Percentiles rank a stretch among this genome's conserved stretches.
These are phyloP conservation scores for Aspergillus fructus DNA, from an alignment of 2,329 filamentous ascomycete genomes.

Conservation along the genomic window DNA sequence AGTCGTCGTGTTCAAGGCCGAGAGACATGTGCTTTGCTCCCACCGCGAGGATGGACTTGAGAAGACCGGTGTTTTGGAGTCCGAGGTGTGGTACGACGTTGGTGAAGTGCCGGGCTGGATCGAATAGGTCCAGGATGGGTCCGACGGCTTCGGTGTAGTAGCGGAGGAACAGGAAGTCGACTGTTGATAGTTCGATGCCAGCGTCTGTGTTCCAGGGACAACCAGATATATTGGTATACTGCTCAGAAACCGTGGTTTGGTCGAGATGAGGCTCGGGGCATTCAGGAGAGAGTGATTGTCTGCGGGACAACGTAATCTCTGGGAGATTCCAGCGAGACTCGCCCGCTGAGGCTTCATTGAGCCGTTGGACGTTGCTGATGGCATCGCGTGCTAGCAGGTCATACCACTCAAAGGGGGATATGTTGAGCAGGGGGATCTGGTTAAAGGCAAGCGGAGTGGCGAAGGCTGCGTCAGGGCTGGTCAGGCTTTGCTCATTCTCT, in stretches of 20 bases:
- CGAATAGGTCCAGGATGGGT: constrained; percentile 19
- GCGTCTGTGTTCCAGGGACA: constrained; percentile 15
- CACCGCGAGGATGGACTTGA: constrained; percentile 10
- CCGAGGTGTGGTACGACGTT: constrained; percentile 15
- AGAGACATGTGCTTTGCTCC: constrained; percentile 13
- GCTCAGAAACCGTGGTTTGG: too few species aligned
- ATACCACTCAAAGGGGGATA: constrained; percentile 22
- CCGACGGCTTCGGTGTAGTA: constrained; percentile 15
- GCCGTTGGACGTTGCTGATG: constrained; percentile 15
- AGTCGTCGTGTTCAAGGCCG: background rate
- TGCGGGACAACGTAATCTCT: constrained; percentile 10
- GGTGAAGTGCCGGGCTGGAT: constrained; percentile 17
- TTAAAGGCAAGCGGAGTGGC: background rate
- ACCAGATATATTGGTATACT: too few species aligned
- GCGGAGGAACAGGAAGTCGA: constrained; percentile 10
- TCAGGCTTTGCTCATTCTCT: too few species aligned
- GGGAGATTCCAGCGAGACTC: constrained; percentile 10
- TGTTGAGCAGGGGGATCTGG: background rate
- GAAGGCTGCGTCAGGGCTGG: background rate
- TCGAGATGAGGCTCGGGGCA: background rate
- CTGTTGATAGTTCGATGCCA: constrained; percentile 7
- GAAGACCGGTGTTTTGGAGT: constrained; percentile 11
- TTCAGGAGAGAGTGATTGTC: constrained; percentile 1
- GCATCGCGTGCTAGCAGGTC: constrained; percentile 24
- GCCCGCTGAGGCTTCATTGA: background rate